These are phyloP conservation scores for Spirogloea muscicola DNA, from an alignment of 139 green algal genomes.

Conservation along the genomic window DNA sequence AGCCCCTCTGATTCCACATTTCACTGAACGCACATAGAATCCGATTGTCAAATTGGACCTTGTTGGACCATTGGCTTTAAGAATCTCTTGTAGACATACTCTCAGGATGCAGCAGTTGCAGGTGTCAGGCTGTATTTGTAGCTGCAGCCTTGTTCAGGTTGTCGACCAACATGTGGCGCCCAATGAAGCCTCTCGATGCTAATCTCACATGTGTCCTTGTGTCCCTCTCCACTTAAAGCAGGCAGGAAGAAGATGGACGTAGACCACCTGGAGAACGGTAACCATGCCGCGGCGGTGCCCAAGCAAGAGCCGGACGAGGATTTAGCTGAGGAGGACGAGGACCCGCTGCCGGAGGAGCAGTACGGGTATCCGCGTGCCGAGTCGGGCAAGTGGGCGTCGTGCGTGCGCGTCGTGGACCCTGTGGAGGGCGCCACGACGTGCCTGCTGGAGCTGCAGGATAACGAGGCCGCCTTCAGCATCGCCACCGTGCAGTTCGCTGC, in stretches of 20 bases:
- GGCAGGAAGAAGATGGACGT: not conserved
- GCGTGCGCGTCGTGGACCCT: conserved; percentile 82
- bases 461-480: conserved; percentile 76
- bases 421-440: conserved; percentile 50
- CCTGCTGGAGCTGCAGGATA: conserved; percentile 77
- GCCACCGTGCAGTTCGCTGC: conserved; percentile 65
- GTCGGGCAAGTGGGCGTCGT: conserved; percentile 81
- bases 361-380: conserved; percentile 66
- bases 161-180: too few species aligned
- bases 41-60: too few species aligned
- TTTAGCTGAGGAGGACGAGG: conserved; percentile 50
- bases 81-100: too few species aligned
- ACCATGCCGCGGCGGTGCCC: not conserved
- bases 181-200: too few species aligned
- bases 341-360: conserved; percentile 50
- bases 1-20: too few species aligned
- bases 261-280: not conserved
- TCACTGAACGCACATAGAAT: too few species aligned
- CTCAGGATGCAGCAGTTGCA: too few species aligned
- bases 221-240: too few species aligned
- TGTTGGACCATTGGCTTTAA: too few species aligned
- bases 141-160: too few species aligned
- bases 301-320: conserved; percentile 41
- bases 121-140: too few species aligned
- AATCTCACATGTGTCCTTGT: too few species aligned